Evolutionary conservation across 1,284 basidiomycete species (phyloP), one percentile per base, ranked within the genome.

Genomic region (Apiotrichum laibachii): DNA sequence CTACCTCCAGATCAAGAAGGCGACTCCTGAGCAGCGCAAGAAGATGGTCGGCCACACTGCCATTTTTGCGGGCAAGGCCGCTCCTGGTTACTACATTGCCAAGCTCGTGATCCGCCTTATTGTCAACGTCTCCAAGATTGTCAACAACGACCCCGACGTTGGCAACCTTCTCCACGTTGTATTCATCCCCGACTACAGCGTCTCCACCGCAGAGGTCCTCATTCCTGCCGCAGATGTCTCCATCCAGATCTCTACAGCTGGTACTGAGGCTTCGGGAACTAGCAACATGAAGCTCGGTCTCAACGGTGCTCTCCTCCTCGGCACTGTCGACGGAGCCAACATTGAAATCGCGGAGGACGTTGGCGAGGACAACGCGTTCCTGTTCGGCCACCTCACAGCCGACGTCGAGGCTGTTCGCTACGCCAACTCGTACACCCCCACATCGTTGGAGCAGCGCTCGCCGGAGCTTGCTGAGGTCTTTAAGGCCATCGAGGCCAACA

Each of bases 201-300:
- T 94, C 48, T 92, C 90, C 16, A 81, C 93, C 54, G 92, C 92
- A 2, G 92, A 96, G 76, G 81, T 95, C 44, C 82, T 96, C 68
- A 92, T 94, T 63, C 93, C 92, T 18, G 89, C 93, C 8, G 88
- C 88, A 19, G 92, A 95, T 73, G 88, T 95, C 79, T 88, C 85
- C 62, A 89, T 94, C 72, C 93, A 95, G 77, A 95, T 96, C 77
- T 91, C 88, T 37, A 95, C 92, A 11, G 92, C 92, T 2, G 92
- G 93, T 52, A 95, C 92, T 0, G 92, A 95, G 73, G 81, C 80
- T 12, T 78, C 74, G 21, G 79, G 79, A 45, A 78, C 76, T 10
- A 71, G 88, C 40, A 94, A 95, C 82, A 95, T 95, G 92, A 95
- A 96, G 81, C 76, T 82, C 49, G 77, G 73, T 26, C 60, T 79